Evolutionary conservation across 2,329 filamentous ascomycete species (phyloP).

Genomic region (Alternaria brassicicola): DNA sequence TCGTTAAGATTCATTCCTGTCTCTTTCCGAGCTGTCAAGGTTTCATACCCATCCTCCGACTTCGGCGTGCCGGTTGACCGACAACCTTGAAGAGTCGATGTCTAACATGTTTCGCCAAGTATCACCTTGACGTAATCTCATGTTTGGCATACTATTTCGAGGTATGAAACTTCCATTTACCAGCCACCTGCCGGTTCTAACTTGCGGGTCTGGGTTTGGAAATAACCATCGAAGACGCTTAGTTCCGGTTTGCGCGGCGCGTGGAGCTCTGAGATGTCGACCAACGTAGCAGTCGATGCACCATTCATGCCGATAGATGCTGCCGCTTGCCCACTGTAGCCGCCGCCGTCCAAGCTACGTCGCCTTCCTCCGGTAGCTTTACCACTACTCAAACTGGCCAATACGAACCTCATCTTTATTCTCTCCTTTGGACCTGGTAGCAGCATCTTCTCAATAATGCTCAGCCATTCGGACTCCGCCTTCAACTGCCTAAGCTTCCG

Average conservation of each 20-base stretch:
- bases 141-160: conserved; percentile 8
- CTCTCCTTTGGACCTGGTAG: conserved; percentile 40
- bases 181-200: conserved; percentile 31
- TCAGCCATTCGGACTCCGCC: conserved; percentile 43
- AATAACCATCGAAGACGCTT: conserved; percentile 47
- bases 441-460: conserved; percentile 47
- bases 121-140: conserved; percentile 3
- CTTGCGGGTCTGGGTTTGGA: conserved; percentile 39
- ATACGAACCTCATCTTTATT: conserved; percentile 42
- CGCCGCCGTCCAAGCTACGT: conserved; percentile 45
- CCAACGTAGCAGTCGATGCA: conserved; percentile 16
- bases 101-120: conserved; percentile 23
- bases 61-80: neutral
- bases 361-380: conserved; percentile 36
- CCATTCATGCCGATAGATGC: conserved; percentile 25
- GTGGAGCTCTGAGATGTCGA: conserved; percentile 21
- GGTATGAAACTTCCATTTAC: conserved; percentile 9
- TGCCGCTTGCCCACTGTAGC: conserved; percentile 40
- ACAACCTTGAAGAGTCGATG: neutral
- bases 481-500: conserved; percentile 42
- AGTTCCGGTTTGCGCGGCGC: conserved; percentile 36
- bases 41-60: conserved; percentile 2
- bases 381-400: conserved; percentile 38
- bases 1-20: neutral
- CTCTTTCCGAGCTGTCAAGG: conserved; percentile 8